Percentiles rank a stretch among this genome's conserved stretches.
Conservation (phyloP, 2,329 filamentous ascomycete genomes). For the Talaromyces pinophilus region DNA sequence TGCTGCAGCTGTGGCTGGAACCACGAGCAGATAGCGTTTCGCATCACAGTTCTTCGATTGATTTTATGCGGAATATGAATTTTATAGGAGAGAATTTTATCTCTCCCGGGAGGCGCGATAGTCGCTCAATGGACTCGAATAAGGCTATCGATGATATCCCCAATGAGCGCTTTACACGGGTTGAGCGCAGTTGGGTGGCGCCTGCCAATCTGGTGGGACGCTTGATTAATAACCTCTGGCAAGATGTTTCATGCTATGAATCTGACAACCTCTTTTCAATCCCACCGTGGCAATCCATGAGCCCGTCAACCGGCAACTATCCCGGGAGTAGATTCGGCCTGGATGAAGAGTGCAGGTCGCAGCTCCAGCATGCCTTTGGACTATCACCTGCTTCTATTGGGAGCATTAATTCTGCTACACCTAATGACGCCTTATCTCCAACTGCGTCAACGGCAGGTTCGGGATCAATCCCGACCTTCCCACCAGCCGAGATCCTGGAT, state of each 20-base stretch:
- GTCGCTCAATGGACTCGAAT: conserved; percentile 29
- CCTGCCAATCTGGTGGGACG: conserved; percentile 41
- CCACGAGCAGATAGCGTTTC: conserved; percentile 35
- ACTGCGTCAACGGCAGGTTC: conserved; percentile 27
- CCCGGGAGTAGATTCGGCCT: conserved; percentile 41
- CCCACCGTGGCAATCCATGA: conserved; percentile 28
- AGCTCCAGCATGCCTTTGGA: conserved; percentile 43
- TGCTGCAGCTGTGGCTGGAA: conserved; percentile 41
- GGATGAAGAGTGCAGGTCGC: conserved; percentile 46
- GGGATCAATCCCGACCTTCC: conserved; percentile 43
- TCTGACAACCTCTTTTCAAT: conserved; percentile 45
- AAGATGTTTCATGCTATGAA: conserved; percentile 39
- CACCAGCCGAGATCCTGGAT: conserved; percentile 55
- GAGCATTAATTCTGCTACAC: not conserved
- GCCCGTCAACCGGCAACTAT: conserved; percentile 27
- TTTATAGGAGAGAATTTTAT: conserved; percentile 30
- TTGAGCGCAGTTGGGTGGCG: conserved; percentile 47
- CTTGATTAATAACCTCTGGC: conserved; percentile 46
- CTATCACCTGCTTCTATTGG: conserved; percentile 21
- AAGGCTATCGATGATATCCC: conserved; percentile 36
- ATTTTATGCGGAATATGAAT: conserved; percentile 32
- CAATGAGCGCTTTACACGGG: conserved; percentile 45
- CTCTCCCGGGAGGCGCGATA: conserved; percentile 29
- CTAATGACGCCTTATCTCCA: conserved; percentile 25
- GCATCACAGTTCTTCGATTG: conserved; percentile 32